Evolutionary conservation across 441 rosid species (phyloP), one percentile per base, ranked within the genome.

Genomic region (Erodium moschatum): DNA sequence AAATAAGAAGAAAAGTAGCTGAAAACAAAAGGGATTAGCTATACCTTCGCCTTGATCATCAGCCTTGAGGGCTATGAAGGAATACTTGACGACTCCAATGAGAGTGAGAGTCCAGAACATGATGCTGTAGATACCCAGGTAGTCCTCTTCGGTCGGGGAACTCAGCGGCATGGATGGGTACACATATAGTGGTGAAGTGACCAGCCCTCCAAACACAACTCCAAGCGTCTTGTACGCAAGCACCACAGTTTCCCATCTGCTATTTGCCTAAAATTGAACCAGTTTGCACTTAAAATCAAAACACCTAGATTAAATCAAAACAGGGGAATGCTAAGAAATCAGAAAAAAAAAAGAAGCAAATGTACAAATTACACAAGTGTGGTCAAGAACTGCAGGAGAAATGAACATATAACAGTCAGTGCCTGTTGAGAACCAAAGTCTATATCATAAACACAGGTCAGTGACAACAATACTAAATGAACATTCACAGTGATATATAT

Each of bases 41-140:
- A 58, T 67, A 83, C 90, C 90, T 87, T 87, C 92, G 6, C 90
- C 92, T 7, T 84, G 86, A 78, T 86, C 92, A 75, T 86, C 89
- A 44, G 89, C 92, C 31, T 70, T 80, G 68, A 87, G 81, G 42
- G 87, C 90, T 71, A 87, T 73, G 67, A 40, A 42, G 1, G 81
- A 67, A 63, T 87, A 87, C 73, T 86, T 85, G 58, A 85, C 80
- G 31, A 79, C 81, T 15, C 92, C 90, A 74, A 83, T 79, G 63
- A 87, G 92, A 54, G 87, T 78, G 65, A 87, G 90, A 62, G 90
- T 86, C 89, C 89, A 87, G 72, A 87, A 87, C 84, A 87, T 86
- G 73, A 87, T 86, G 67, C 89, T 78, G 72, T 70, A 86, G 11
- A 86, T 78, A n/a, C 90, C 92, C 70, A 85, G 67, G 71, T 83